Percentiles rank a stretch among this genome's conserved stretches.
Conservation (phyloP, 208 protist species). For the Jaenimonas drosophilae region DNA sequence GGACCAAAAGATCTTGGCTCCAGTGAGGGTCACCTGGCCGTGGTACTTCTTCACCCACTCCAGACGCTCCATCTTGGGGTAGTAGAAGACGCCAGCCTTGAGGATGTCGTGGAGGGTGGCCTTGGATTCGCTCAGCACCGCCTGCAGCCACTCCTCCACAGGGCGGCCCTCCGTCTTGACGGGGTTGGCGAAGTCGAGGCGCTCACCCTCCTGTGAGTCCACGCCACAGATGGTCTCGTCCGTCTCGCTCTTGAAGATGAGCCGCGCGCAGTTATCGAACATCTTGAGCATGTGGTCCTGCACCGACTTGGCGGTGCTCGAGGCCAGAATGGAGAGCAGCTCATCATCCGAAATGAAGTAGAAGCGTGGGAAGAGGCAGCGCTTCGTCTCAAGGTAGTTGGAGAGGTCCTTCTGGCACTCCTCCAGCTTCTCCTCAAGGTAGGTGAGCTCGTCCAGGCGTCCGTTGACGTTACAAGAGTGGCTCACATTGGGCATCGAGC, state of each 20-base stretch:
- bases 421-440: constrained; percentile 92
- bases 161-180: constrained; percentile 85
- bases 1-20: constrained; percentile 99
- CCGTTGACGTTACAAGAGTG: constrained; percentile 88
- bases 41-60: constrained; percentile 95
- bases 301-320: constrained; percentile 88
- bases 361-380: constrained; percentile 97
- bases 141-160: constrained; percentile 98
- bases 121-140: constrained; percentile 93
- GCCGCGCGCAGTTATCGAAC: constrained; percentile 95
- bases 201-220: constrained; percentile 95
- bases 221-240: constrained; percentile 93
- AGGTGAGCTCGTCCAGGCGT: constrained; percentile 90
- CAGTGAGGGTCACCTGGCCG: constrained; percentile 94
- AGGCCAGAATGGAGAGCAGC: constrained; percentile 96
- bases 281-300: constrained; percentile 99
- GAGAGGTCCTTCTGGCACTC: constrained; percentile 97
- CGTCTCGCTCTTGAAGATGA: constrained; percentile 92
- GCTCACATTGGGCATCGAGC: constrained; percentile 88
- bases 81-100: constrained; percentile 97
- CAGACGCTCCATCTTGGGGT: constrained; percentile 89
- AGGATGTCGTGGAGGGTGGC: constrained; percentile 90
- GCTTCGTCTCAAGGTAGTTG: constrained; percentile 98
- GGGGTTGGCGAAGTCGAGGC: constrained; percentile 82
- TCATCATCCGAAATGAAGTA: constrained; percentile 99